Evolutionary conservation across 805 yeast genomes (phyloP), one percentile per base, ranked within the genome.

Genomic region (Suhomyces pyralidae): DNA sequence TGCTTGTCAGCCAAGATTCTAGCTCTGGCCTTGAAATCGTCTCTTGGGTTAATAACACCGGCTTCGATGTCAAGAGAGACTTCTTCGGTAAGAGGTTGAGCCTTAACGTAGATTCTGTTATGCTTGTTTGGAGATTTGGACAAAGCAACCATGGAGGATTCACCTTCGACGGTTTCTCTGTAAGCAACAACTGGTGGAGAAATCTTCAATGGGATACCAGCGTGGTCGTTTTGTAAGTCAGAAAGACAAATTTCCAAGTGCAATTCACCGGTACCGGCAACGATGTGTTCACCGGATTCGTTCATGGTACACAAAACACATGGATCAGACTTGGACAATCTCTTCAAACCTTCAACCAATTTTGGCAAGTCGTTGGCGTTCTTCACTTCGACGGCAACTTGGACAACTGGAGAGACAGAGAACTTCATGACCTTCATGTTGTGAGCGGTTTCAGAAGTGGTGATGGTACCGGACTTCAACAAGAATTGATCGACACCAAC

Each of bases 41-140:
- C 98, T 81, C 93, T 87, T 77, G 98, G 89, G 80, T 84, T 82
- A 75, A 93, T 82, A 78, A 82, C 84, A 83, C 98, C 98, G 59
- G 74, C 65, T 85, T 93, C 99, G 73, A 93, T 93, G 71, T 96
- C 99, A 62, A 79, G 74, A 63, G 96, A 78, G 65, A 85, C 86
- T 82, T 93, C 98, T 83, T 94, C 98, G 65, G 84, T 90, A 65
- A 93, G 77, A 76, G 99, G 97, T 79, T 88, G 86, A 77, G 98
- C 98, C 83, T 88, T 91, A 73, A 93, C 85, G 88, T 90, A 93
- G 77, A 93, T 85, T 89, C 99, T 93, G 97, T 93, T 93, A 83
- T 93, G 99, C 90, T 93, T 93, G 96, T 93, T 93, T 81, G 98
- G 98, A 77, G 99, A 93, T 85, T 93, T 93, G 65, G 99, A 92